Conservation (phyloP, 192 early-diverging fungal species). For the Podochytrium sp. region DNA sequence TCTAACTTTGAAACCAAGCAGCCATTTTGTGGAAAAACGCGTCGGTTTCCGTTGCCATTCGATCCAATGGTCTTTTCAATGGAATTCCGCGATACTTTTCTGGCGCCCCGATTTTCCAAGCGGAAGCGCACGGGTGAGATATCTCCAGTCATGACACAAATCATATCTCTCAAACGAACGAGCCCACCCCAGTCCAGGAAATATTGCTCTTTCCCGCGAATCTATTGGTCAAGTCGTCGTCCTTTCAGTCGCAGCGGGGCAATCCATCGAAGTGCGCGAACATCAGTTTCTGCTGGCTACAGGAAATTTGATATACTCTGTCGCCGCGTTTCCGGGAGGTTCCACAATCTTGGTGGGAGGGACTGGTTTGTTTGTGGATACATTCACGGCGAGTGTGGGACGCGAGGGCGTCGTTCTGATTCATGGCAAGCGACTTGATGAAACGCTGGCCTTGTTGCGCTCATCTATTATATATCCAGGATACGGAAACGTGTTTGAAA, state of each 20-base stretch:
- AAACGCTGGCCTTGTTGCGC: neutral
- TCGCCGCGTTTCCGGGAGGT: neutral
- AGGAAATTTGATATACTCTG: neutral
- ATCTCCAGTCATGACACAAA: no score
- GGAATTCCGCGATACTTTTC: neutral
- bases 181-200: neutral
- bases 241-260: neutral
- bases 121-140: constrained; percentile 1
- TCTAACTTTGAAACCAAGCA: neutral
- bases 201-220: neutral
- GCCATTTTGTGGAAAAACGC: neutral
- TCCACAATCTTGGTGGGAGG: neutral
- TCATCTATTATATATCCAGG: neutral
- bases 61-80: neutral
- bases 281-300: constrained; percentile 9
- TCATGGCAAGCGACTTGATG: neutral
- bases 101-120: neutral
- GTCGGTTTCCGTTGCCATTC: neutral
- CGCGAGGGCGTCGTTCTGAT: neutral
- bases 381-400: neutral
- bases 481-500: constrained; percentile 9
- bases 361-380: constrained; percentile 10
- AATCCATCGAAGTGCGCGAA: neutral
- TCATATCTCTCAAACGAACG: neutral
- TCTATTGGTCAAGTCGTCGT: neutral